These are phyloP conservation scores for Colletotrichum limetticola DNA, from an alignment of 2,329 filamentous ascomycete species.

Conservation along the genomic window DNA sequence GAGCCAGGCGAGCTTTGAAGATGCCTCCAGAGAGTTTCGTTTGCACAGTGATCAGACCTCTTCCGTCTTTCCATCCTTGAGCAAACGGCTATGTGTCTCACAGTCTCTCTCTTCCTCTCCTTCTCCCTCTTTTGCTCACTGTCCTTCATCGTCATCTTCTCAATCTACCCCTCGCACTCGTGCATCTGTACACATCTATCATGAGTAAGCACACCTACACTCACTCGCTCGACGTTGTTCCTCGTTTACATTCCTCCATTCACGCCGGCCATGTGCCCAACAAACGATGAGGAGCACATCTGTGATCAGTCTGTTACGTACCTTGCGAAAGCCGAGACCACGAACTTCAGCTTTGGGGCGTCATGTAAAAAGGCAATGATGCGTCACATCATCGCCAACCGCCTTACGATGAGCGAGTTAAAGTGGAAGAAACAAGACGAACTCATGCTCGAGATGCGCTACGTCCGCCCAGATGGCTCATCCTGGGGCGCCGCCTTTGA, in stretches of 20 bases:
- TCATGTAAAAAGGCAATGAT: not conserved
- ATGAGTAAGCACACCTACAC: too few species aligned
- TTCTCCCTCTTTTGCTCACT: not conserved
- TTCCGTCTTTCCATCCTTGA: too few species aligned
- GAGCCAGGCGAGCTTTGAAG: too few species aligned
- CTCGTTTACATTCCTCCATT: not conserved
- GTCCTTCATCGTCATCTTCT: not conserved
- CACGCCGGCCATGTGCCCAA: not conserved
- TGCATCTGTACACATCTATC: not conserved
- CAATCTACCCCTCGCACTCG: not conserved
- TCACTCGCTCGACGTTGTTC: not conserved
- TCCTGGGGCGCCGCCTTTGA: not conserved
- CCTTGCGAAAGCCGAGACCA: not conserved
- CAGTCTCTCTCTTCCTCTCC: too few species aligned
- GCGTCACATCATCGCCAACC: not conserved
- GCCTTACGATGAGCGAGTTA: not conserved
- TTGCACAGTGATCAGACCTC: too few species aligned
- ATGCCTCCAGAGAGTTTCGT: too few species aligned
- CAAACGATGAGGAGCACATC: not conserved
- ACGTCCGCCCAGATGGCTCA: not conserved
- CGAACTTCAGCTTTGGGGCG: not conserved
- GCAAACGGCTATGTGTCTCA: too few species aligned
- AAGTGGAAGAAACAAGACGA: not conserved
- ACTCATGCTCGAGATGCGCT: not conserved
- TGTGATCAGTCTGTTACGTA: not conserved